phyloP scores from a whole-genome alignment of 208 protist genomes.

The Wallacemonas rigidus region DNA sequence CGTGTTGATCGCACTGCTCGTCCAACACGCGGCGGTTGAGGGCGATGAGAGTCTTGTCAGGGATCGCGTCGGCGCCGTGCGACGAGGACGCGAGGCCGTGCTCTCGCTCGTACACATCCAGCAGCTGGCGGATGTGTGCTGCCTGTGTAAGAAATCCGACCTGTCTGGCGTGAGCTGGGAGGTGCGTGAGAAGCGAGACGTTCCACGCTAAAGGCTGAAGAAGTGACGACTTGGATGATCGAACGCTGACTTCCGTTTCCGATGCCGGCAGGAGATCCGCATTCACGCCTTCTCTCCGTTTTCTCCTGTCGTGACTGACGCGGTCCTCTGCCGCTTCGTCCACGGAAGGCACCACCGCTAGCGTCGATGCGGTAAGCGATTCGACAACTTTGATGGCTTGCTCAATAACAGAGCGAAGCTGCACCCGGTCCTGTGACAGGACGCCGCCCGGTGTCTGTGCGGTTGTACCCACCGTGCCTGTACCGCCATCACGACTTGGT shows the following conservation, averaged over 20 bases:
- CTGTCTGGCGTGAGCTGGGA: not conserved
- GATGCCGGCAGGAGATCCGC: too few relatives aligned
- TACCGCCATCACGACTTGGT: too few relatives aligned
- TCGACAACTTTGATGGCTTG: too few relatives aligned
- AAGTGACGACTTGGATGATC: not conserved
- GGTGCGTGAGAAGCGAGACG: conserved; percentile 2
- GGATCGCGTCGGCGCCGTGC: not conserved
- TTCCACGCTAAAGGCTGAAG: not conserved
- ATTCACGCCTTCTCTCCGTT: too few relatives aligned
- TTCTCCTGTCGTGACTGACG: too few relatives aligned
- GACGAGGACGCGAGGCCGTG: not conserved
- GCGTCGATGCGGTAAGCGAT: not conserved
- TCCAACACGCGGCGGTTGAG: not conserved
- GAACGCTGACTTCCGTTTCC: too few relatives aligned
- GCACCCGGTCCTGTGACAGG: too few relatives aligned
- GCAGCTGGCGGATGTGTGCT: conserved; percentile 20
- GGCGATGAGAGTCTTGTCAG: not conserved
- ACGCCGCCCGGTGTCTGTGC: too few relatives aligned
- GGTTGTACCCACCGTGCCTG: too few relatives aligned
- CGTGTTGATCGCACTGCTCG: not conserved
- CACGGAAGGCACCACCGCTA: not conserved
- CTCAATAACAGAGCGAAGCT: too few relatives aligned
- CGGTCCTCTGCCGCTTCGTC: not conserved
- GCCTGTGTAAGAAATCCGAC: conserved; percentile 5
- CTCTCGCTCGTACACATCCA: conserved; percentile 36